A percentile compares a stretch with the other conserved stretches of the same genome.
These are phyloP conservation scores for Schwanniomyces sp. DNA, from an alignment of 805 yeast species.

Conservation along the genomic window DNA sequence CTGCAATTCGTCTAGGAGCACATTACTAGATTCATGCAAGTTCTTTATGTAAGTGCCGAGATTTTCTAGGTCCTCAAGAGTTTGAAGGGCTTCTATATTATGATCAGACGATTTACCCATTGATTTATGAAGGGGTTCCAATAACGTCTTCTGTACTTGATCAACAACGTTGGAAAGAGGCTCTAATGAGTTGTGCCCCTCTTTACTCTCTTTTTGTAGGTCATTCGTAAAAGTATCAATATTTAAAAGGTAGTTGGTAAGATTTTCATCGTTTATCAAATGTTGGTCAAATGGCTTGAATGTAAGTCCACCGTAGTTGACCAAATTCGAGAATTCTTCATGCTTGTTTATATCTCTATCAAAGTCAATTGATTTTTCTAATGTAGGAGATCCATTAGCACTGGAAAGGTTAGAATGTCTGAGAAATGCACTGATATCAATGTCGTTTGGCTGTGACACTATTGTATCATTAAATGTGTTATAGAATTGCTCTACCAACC, in stretches of 20 bases:
- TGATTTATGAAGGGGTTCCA: background rate
- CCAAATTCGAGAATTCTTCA: conserved; percentile 3
- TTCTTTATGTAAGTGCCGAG: conserved; percentile 17
- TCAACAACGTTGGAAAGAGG: conserved; percentile 5
- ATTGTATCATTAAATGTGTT: conserved; percentile 19
- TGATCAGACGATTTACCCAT: background rate
- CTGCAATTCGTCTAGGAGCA: conserved; percentile 17
- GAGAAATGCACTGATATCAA: background rate
- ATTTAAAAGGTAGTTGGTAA: conserved; percentile 25
- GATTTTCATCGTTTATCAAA: conserved; percentile 21
- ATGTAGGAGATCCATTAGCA: background rate
- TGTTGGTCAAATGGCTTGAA: conserved; percentile 10
- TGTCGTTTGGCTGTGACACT: background rate
- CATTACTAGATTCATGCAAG: conserved; percentile 16
- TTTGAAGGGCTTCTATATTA: background rate
- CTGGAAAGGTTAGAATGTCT: background rate
- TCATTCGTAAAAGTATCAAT: conserved; percentile 24
- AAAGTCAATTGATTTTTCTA: background rate
- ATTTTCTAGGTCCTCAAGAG: conserved; percentile 12
- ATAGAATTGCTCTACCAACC: conserved; percentile 43
- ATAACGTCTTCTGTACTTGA: conserved; percentile 1
- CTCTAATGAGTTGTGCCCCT: conserved; percentile 1
- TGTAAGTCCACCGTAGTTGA: conserved; percentile 20
- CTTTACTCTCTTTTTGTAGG: conserved; percentile 2
- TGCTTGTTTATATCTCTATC: background rate